These are phyloP conservation scores for Neonectria punicea DNA, from an alignment of 2,329 filamentous ascomycete species.

Conservation along the genomic window DNA sequence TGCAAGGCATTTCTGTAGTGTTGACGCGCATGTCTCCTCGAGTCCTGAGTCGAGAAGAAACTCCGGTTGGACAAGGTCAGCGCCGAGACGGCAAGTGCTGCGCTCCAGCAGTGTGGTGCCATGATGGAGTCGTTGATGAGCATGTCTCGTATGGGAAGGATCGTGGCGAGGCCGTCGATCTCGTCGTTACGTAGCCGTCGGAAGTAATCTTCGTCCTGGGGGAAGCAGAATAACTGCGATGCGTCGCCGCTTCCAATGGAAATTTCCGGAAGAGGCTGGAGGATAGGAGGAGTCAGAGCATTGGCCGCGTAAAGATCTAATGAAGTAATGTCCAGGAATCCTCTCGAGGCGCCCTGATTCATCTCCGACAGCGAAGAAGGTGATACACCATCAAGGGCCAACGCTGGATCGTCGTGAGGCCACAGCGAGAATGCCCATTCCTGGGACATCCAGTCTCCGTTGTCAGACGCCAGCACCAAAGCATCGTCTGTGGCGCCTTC, in stretches of 20 bases:
- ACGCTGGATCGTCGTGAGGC: background rate
- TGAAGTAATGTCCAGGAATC: background rate
- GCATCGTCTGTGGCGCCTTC: background rate
- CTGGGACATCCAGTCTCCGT: background rate
- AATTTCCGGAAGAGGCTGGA: background rate
- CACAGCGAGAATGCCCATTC: background rate
- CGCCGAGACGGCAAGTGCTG: constrained; percentile 6
- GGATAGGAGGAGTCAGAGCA: background rate
- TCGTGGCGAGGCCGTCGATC: background rate
- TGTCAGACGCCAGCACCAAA: background rate
- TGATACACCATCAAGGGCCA: background rate
- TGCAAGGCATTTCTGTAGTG: background rate
- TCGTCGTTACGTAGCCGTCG: background rate
- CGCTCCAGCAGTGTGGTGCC: constrained; percentile 5
- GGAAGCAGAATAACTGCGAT: background rate
- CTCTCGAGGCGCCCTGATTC: background rate
- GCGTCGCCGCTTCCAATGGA: background rate
- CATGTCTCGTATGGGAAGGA: constrained; percentile 3
- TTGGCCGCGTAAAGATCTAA: background rate
- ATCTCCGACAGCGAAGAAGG: background rate
- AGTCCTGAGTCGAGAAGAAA: background rate
- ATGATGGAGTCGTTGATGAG: background rate
- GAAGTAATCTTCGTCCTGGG: background rate
- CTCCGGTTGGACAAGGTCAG: background rate
- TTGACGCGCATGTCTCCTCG: constrained; percentile 1